A percentile compares a stretch with the other conserved stretches of the same genome.
Conservation (phyloP, 768 basidiomycete genomes). For the Leucocoprinus leucothites region DNA sequence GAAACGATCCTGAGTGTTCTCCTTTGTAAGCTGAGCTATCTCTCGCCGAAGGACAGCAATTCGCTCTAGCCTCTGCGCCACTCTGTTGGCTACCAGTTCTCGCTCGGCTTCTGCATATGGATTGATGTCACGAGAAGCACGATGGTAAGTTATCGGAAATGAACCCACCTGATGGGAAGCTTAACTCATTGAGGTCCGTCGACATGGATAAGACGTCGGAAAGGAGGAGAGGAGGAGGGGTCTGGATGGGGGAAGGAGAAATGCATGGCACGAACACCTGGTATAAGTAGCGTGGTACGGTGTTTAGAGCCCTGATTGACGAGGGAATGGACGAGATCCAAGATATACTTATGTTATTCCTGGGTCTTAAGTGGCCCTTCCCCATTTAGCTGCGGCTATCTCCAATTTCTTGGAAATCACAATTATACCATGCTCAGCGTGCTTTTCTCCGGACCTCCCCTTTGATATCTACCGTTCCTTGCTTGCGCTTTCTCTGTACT, state of each 20-base stretch:
- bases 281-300: constrained; percentile 2
- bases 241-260: background rate
- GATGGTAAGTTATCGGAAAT: constrained; percentile 4
- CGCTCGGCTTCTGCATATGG: constrained; percentile 6
- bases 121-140: constrained; percentile 5
- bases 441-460: too few relatives aligned
- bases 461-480: too few relatives aligned
- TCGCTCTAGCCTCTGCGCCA: constrained; percentile 1
- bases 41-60: constrained; percentile 8
- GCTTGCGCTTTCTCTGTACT: too few relatives aligned
- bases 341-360: too few relatives aligned
- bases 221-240: background rate
- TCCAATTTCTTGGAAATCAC: too few relatives aligned
- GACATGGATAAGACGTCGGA: background rate
- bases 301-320: constrained; percentile 1
- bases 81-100: background rate
- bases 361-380: too few relatives aligned
- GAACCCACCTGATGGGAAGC: constrained; percentile 8
- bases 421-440: too few relatives aligned
- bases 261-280: background rate
- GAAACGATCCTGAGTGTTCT: constrained; percentile 11
- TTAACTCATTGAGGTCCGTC: background rate
- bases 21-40: constrained; percentile 7
- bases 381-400: too few relatives aligned
- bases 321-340: constrained; percentile 3